These are phyloP conservation scores for Xylaria venustula DNA, from an alignment of 495 filamentous ascomycete genomes.

Conservation along the genomic window DNA sequence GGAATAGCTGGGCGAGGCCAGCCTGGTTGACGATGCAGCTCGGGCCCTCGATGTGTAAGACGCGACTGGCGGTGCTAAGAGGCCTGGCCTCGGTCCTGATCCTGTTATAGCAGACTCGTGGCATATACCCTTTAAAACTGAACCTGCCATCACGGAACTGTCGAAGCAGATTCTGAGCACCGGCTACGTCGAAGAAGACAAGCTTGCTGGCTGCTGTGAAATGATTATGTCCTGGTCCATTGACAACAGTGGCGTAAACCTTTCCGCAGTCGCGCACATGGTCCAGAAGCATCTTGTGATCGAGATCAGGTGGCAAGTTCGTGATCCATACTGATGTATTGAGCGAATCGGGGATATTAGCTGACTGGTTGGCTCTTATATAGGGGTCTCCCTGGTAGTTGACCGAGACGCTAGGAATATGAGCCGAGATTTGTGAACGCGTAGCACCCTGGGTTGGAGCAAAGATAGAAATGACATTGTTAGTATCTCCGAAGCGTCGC, in stretches of 20 bases:
- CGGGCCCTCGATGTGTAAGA: slow-evolving; percentile 14
- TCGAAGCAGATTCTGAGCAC: slow-evolving; percentile 4
- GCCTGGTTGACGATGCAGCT: slow-evolving; percentile 4
- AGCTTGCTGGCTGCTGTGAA: slow-evolving; percentile 6
- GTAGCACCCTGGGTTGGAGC: background rate
- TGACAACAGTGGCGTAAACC: slow-evolving; percentile 13
- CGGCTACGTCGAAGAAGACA: slow-evolving; percentile 17
- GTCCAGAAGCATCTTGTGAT: slow-evolving; percentile 1
- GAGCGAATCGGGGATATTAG: slow-evolving; percentile 6
- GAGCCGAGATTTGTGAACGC: background rate
- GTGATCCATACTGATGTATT: slow-evolving; percentile 16
- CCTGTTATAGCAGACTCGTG: background rate
- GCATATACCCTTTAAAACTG: background rate
- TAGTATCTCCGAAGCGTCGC: too few relatives aligned
- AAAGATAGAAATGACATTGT: background rate
- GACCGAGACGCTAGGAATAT: background rate
- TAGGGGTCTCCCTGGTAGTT: slow-evolving; percentile 4
- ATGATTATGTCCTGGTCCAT: background rate
- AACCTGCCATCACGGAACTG: slow-evolving; percentile 1
- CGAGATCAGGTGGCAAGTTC: background rate
- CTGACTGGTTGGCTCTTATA: slow-evolving; percentile 9
- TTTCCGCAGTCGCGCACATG: slow-evolving; percentile 10
- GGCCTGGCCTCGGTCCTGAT: slow-evolving; percentile 4
- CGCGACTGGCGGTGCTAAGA: background rate
- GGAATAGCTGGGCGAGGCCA: background rate